Evolutionary conservation across 768 basidiomycete genomes (phyloP), one percentile per base, ranked within the genome.

Genomic region (Phaffia tasmanica): DNA sequence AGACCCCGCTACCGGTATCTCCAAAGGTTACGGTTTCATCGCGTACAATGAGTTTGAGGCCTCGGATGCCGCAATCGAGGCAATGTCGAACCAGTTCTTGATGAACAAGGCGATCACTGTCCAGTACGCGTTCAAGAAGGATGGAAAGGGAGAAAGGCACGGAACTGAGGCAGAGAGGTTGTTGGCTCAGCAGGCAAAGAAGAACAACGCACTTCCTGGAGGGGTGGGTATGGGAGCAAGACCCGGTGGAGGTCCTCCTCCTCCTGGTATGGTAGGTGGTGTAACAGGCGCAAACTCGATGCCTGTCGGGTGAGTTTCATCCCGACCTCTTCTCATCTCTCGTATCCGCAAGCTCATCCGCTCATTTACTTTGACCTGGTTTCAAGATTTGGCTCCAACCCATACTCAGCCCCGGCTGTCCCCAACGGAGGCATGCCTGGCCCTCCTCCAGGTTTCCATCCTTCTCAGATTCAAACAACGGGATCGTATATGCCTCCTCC

Each of bases 91-190:
- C 49, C 93, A 98, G 74, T 97, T 90, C 83, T 81, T 98, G 57
- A 93, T 93, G 87, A 97, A 98, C 81, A 97, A 97, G 79, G 87
- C 92, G 63, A 89, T 99, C 74, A 85, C 87, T 21, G 92, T 95
- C 15, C 92, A 97, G 75, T 99, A 95, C 75, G 94, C 95, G 1
- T 97, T 98, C 83, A 98, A 99, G 79, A 98, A 98, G 79, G 95
- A 98, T 73, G 92, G 90, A 29, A 94, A 97, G 75, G 94, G 94
- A 65, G 95, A 99, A 77, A 84, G 95, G 5, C 95, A 98, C 73
- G 95, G 95, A 32, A 95, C 94, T 15, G 81, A 87, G 19, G 93
- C 95, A n/a, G 95, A 99, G 78, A 85, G 95, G 65, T 83, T 97
- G 46, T 83, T 99, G 72, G 92, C 93, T 2, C 85, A 91, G 1